These are phyloP conservation scores for Hericium coralloides DNA, from an alignment of 768 basidiomycete genomes.

Conservation along the genomic window DNA sequence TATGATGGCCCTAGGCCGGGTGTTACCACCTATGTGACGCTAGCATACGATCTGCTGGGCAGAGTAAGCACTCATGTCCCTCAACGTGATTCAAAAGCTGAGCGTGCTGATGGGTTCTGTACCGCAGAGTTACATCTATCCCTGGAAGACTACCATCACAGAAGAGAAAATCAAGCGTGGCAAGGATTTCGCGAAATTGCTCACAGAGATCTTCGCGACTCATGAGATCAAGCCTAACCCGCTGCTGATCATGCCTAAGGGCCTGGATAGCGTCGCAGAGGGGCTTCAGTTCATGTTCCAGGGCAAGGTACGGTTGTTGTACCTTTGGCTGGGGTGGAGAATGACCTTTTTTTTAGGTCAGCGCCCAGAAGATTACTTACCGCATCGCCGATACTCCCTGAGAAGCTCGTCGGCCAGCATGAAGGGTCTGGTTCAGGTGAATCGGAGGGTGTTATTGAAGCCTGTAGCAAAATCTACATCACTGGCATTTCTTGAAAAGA, in stretches of 20 bases:
- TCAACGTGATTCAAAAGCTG: background rate
- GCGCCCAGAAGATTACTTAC: background rate
- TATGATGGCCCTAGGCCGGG: background rate
- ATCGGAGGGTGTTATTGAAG: too few relatives aligned
- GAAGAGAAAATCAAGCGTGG: background rate
- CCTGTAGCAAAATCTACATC: too few relatives aligned
- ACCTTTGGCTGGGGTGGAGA: background rate
- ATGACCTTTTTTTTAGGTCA: background rate
- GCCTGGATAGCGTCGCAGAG: constrained; percentile 13
- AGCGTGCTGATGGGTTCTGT: background rate
- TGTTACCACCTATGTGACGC: background rate
- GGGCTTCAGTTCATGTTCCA: constrained; percentile 1
- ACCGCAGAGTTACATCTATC: constrained; percentile 11
- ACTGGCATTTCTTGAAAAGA: too few relatives aligned
- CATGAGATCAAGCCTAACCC: constrained; percentile 17
- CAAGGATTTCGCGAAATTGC: constrained; percentile 2
- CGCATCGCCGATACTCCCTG: background rate
- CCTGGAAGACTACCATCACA: constrained; percentile 5
- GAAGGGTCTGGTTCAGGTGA: too few relatives aligned
- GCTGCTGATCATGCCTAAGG: constrained; percentile 17
- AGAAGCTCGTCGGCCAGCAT: too few relatives aligned
- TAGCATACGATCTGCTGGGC: background rate
- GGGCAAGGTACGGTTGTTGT: background rate
- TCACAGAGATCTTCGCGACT: constrained; percentile 11
- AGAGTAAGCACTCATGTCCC: background rate